These are phyloP conservation scores for Coemansia sp. DNA, from an alignment of 192 early-diverging fungal genomes.

Conservation along the genomic window DNA sequence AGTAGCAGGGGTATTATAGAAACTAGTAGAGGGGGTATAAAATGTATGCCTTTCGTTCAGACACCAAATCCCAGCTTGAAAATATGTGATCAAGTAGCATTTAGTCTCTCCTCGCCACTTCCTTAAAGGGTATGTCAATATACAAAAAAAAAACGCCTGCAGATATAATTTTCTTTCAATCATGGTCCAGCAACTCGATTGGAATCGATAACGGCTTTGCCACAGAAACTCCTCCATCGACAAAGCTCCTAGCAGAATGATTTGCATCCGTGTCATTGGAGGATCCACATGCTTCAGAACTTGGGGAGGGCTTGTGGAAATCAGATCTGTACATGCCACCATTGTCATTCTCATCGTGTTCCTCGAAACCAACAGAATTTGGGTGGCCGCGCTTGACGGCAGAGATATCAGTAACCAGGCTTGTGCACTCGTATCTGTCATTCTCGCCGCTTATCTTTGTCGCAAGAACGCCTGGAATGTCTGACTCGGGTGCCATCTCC, in stretches of 20 bases:
- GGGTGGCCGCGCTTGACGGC: constrained; percentile 25
- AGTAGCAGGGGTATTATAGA: too few relatives aligned
- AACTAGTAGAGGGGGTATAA: too few relatives aligned
- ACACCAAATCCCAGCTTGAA: too few relatives aligned
- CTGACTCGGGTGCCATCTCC: constrained; percentile 29
- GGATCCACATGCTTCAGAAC: not conserved
- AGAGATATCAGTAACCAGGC: constrained; percentile 40
- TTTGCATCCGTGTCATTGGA: not conserved
- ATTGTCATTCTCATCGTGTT: too few relatives aligned
- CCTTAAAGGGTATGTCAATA: too few relatives aligned
- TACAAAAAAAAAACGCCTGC: not conserved
- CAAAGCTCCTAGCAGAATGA: not conserved
- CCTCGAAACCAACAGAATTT: not conserved
- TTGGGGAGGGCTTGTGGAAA: too few relatives aligned
- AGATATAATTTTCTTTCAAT: not conserved
- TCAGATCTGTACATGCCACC: too few relatives aligned
- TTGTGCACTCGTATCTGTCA: constrained; percentile 30
- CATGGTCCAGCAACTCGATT: constrained; percentile 3
- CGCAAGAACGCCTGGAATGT: constrained; percentile 25
- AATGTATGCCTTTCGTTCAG: too few relatives aligned
- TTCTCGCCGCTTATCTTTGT: constrained; percentile 38
- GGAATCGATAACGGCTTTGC: constrained; percentile 1
- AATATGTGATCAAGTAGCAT: too few relatives aligned
- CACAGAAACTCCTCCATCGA: constrained; percentile 6
- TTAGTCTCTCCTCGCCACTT: too few relatives aligned